Evolutionary conservation across 805 yeast species (phyloP).

Genomic region (Wickerhamiella domercqiae): DNA sequence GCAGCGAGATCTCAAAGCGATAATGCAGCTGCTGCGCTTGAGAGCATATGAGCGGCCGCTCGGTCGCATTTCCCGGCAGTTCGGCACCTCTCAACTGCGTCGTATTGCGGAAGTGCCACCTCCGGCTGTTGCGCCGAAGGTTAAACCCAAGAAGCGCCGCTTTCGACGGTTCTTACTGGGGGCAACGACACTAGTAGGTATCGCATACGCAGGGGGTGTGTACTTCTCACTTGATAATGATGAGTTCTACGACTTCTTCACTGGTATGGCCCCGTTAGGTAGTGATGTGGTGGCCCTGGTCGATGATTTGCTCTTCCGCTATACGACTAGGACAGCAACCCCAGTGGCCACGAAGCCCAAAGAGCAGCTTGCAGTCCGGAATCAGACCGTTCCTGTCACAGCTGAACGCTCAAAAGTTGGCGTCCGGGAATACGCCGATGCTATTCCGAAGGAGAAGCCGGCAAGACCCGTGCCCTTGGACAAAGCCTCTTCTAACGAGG

Average conservation of each 20-base stretch:
- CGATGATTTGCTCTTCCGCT: constrained; percentile 28
- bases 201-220: constrained; percentile 45
- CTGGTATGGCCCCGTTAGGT: constrained; percentile 51
- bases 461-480: not conserved
- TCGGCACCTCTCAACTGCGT: too few species aligned
- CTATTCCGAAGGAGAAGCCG: not conserved
- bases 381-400: constrained; percentile 9
- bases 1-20: too few species aligned
- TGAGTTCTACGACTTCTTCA: constrained; percentile 43
- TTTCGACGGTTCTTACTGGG: constrained; percentile 22
- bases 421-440: constrained; percentile 1
- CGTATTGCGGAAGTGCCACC: too few species aligned
- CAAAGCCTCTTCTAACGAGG: not conserved
- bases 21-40: not conserved
- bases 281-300: constrained; percentile 36
- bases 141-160: constrained; percentile 12
- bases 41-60: not conserved
- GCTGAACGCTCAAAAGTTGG: constrained; percentile 4
- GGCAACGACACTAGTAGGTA: constrained; percentile 18
- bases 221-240: constrained; percentile 41
- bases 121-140: constrained; percentile 9
- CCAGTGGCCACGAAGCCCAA: not conserved
- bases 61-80: too few species aligned
- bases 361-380: constrained; percentile 1
- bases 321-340: constrained; percentile 3